phyloP scores from a whole-genome alignment of 2,329 filamentous ascomycete genomes.

The Madurella fahalii region DNA sequence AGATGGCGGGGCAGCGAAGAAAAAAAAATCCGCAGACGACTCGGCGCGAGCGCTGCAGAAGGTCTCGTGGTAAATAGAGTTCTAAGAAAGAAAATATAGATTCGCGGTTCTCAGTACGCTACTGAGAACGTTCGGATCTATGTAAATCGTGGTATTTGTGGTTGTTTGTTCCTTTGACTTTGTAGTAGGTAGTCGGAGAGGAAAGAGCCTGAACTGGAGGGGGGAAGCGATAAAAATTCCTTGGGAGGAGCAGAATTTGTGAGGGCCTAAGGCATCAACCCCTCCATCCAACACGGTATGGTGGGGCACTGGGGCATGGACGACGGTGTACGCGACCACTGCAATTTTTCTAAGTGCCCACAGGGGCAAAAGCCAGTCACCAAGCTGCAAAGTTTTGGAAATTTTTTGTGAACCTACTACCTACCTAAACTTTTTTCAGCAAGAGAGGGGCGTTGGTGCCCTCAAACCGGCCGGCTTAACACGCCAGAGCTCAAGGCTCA shows the following conservation, averaged over 20 bases:
- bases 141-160: slow-evolving; percentile 35
- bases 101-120: slow-evolving; percentile 44
- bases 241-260: slow-evolving; percentile 24
- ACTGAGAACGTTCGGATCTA: slow-evolving; percentile 36
- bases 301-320: slow-evolving; percentile 7
- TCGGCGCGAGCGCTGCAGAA: slow-evolving; percentile 31
- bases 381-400: no score
- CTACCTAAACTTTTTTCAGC: no score
- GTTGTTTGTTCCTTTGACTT: slow-evolving; percentile 15
- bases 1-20: slow-evolving; percentile 35
- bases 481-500: no score
- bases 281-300: slow-evolving; percentile 14
- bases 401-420: no score
- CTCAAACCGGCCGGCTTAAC: no score
- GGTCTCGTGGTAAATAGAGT: slow-evolving; percentile 21
- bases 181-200: slow-evolving; percentile 21
- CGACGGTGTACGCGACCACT: background rate
- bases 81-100: slow-evolving; percentile 47
- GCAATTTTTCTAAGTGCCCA: background rate
- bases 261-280: slow-evolving; percentile 24
- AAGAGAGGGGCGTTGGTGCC: no score
- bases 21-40: slow-evolving; percentile 36
- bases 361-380: no score
- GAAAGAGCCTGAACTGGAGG: slow-evolving; percentile 13
- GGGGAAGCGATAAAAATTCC: slow-evolving; percentile 23